Base-by-base conservation (phyloP, 805 yeast genomes). In the Metschnikowia noctiluminum region DNA sequence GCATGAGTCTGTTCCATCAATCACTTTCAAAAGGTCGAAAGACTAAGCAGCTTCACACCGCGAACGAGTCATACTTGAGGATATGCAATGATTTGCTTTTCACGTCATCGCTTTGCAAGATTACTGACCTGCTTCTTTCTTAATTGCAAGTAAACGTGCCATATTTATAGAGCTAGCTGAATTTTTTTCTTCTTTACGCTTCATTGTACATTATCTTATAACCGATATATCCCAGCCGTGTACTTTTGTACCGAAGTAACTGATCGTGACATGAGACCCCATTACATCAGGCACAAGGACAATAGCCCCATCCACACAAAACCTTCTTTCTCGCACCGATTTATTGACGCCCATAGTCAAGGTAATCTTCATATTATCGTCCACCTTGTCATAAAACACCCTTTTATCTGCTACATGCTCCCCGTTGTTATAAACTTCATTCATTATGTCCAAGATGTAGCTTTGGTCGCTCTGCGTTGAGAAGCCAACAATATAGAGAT, bases 231-330 rank as follows among this genome's bases (percentile, higher is more conserved):
- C 38, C 53, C 58, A 56, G 7, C 43, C 52, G 15, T 43, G 34
- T n/a, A 39, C 48, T n/a, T 35, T 30, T 10, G 28, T 34, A 13
- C 59, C 59, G 28, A 31, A 36, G 13, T 52, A 44, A 8, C 45
- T 12, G 26, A 56, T 38, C 4, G n/a, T 35, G 26, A 54, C 21
- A 3, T 15, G 27, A 2, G 21, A 30, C 16, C 39, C 40, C 6
- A 13, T 40, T 1, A 8, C 27, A 6, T 49, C 63, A 1, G 76
- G 75, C 12, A 67, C 43, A 12, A 48, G 57, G 13, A 70, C 54
- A 21, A 80, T 82, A 15, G 77, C 66, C 0, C 94, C 94, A 62
- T 86, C 94, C 11, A 86, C 59, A 58, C 92, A 86, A 62, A 84
- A 74, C 32, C 89, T 66, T 52, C 78, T 66, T n/a, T 68, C 58